Base-by-base conservation (phyloP, 2,329 filamentous ascomycete species). In the Aspergillus vadensis region DNA sequence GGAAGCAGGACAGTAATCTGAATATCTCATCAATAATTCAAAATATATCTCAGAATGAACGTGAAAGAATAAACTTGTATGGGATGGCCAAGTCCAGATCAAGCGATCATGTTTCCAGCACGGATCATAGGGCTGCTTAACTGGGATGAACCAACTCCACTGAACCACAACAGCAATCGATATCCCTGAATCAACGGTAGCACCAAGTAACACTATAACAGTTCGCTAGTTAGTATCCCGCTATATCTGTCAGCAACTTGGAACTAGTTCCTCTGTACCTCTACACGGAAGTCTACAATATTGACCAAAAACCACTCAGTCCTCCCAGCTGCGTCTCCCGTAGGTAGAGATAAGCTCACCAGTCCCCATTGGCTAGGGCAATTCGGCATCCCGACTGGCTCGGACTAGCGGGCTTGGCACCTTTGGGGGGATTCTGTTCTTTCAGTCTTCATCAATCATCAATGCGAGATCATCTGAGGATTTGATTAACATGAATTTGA, bases 271-370 rank as follows among this genome's bases (percentile, higher is more conserved):
- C 32, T 36, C 32, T 36, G 32, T 36, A 30, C 27, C 27, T 30
- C 27, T 30, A 1, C 27, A 5, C 3, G 32, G 32, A 36, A 36
- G 10, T 14, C 15, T 36, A 15, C 32, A 1, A 14, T 36, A 36
- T 36, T 21, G 12, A 44, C 41, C 41, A 19, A 19, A 5, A 17
- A 19, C 17, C n/a, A 12, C 38, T 41, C 7, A 9, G 43, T 47
- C 9, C 17, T 47, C 3, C 27, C 27, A 30, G 21, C 5, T 17
- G 17, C 41, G 41, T 44, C 49, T 55, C 25, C 32, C 32, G 32
- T 51, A 57, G 49, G 59, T 48, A 60, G 23, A 68, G 71, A 73
- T 73, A 73, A 72, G 69, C 62, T 61, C 53, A 27, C 2, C 8
- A 6, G 14, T 51, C 50, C 50, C 61, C 57, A 72, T 72, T 72